Evolutionary conservation across 2,329 filamentous ascomycete genomes (phyloP).

Genomic region (Ophiosphaerella herpotricha): DNA sequence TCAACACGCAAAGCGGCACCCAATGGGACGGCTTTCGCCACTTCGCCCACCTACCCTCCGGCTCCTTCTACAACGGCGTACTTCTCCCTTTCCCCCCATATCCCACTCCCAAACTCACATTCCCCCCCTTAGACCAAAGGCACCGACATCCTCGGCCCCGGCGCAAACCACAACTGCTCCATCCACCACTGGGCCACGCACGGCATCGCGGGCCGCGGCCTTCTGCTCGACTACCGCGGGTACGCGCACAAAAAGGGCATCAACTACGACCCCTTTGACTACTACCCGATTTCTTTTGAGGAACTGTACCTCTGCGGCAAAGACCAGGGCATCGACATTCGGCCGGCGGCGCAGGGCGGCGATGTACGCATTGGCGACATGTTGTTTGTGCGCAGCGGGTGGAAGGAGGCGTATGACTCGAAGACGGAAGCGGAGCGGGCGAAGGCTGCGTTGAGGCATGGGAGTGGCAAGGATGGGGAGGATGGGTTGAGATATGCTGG

Average conservation of each 20-base stretch:
- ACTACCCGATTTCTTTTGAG: conserved; percentile 49
- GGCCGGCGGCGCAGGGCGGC: conserved; percentile 57
- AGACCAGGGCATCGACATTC: conserved; percentile 66
- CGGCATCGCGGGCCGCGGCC: conserved; percentile 51
- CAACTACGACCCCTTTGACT: conserved; percentile 49
- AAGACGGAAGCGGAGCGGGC: conserved; percentile 44
- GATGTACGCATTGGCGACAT: conserved; percentile 67
- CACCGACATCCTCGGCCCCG: conserved; percentile 47
- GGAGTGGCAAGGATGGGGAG: conserved; percentile 41
- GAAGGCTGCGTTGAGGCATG: conserved; percentile 51
- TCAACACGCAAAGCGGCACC: conserved; percentile 53
- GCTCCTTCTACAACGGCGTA: conserved; percentile 50
- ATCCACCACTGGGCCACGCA: conserved; percentile 54
- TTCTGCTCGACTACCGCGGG: conserved; percentile 51
- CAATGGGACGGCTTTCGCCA: conserved; percentile 55
- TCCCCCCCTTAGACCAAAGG: conserved; percentile 39
- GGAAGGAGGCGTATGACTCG: conserved; percentile 61
- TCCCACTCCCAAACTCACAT: too few relatives aligned
- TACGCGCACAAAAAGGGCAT: conserved; percentile 50
- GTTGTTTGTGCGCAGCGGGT: conserved; percentile 67
- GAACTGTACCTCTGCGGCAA: conserved; percentile 62
- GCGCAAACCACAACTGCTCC: conserved; percentile 49
- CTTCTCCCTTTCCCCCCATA: too few relatives aligned
- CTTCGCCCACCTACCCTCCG: conserved; percentile 47
- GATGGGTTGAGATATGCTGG: conserved; percentile 55